These are phyloP conservation scores for Ceratocystis ficicola DNA, from an alignment of 2,329 filamentous ascomycete species.

Conservation along the genomic window DNA sequence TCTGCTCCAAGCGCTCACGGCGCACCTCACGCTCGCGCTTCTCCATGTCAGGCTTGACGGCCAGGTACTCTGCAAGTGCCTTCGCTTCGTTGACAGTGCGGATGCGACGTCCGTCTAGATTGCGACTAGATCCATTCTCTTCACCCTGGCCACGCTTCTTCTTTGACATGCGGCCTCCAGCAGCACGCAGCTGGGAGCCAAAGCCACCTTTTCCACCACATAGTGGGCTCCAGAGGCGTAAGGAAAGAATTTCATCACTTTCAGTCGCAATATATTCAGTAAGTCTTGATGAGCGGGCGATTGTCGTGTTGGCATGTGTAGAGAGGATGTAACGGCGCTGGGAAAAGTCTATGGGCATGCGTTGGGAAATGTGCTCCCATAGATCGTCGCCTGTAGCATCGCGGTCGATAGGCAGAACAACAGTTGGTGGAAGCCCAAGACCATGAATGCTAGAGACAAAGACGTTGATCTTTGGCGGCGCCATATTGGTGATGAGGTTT, in stretches of 20 bases:
- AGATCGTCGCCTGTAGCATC: conserved; percentile 57
- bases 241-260: conserved; percentile 60
- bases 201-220: conserved; percentile 96
- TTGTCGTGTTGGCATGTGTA: conserved; percentile 63
- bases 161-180: conserved; percentile 93
- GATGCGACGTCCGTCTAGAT: conserved; percentile 78
- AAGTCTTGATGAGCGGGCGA: conserved; percentile 46
- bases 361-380: conserved; percentile 48
- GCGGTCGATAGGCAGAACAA: conserved; percentile 60
- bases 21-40: conserved; percentile 81
- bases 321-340: conserved; percentile 61
- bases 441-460: conserved; percentile 77
- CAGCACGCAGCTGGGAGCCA: conserved; percentile 89
- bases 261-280: conserved; percentile 46
- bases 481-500: conserved; percentile 34
- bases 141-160: conserved; percentile 77
- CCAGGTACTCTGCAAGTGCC: conserved; percentile 83
- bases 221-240: conserved; percentile 67
- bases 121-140: conserved; percentile 80
- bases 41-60: conserved; percentile 95
- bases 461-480: conserved; percentile 55
- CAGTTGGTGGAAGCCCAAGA: conserved; percentile 67
- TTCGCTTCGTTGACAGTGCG: conserved; percentile 94
- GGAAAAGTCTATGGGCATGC: conserved; percentile 38
- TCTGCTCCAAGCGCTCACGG: conserved; percentile 72